Percentiles rank a stretch among this genome's conserved stretches.
phyloP scores from a whole-genome alignment of 441 rosid genomes.

The Corymbia citriodora region DNA sequence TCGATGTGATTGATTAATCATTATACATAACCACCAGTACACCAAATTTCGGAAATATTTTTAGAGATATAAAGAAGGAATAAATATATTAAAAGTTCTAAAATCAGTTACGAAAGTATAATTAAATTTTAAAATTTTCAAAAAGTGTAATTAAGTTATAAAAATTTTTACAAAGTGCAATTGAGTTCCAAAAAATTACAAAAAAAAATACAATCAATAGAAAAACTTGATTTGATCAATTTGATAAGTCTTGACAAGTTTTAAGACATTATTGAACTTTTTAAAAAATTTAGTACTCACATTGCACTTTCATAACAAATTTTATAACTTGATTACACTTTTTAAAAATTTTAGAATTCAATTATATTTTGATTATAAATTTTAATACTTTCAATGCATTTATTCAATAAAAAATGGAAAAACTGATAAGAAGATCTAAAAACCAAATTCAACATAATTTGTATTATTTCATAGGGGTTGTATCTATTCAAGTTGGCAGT shows the following conservation, averaged over 20 bases:
- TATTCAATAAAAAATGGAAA: background rate
- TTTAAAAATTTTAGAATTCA: rapidly evolving
- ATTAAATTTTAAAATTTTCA: rapidly evolving
- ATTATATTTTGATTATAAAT: rapidly evolving
- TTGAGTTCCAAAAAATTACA: rapidly evolving
- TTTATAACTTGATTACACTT: too few relatives aligned
- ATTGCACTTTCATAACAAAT: rapidly evolving
- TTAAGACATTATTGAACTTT: too few relatives aligned
- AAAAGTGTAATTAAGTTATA: rapidly evolving
- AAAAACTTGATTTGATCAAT: too few relatives aligned
- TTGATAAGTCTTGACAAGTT: too few relatives aligned
- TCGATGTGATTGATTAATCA: background rate
- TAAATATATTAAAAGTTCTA: background rate
- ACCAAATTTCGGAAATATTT: background rate
- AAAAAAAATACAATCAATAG: rapidly evolving
- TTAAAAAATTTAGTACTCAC: too few relatives aligned
- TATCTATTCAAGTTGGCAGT: background rate
- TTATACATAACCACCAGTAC: background rate
- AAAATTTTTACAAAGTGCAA: rapidly evolving
- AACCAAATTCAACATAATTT: background rate
- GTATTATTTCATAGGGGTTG: background rate
- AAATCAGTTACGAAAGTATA: too few relatives aligned
- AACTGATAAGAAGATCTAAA: background rate
- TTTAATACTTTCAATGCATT: too few relatives aligned
- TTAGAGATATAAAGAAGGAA: background rate